Base-by-base conservation (phyloP, 805 yeast genomes). In the Kluyveromyces wickerhamii region DNA sequence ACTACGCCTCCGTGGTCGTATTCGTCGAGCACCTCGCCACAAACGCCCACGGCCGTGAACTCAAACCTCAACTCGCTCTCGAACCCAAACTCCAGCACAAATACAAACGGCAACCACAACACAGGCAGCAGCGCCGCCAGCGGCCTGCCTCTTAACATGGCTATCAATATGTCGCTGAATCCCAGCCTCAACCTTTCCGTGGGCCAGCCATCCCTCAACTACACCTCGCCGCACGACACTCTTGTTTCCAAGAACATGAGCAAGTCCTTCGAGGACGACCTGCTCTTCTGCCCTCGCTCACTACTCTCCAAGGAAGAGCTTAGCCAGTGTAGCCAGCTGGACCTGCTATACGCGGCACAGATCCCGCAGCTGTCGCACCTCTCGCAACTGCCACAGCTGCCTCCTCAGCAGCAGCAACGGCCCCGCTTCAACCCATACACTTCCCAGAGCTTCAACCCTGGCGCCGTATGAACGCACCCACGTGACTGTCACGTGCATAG, bases 351-450 rank as follows among this genome's bases (percentile, higher is more conserved):
- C 25, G 22, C 13, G n/a, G 12, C 11, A 9, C 26, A 12, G 18
- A 16, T 15, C 10, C 28, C 37, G 35, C 4, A 12, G 19, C 21
- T 32, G 12, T 32, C 21, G 12, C 35, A 39, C 10, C 17, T 14
- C 7, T 27, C 38, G 34, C 3, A 12, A 21, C 26, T 32, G 12
- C 37, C 27, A n/a, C 35, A 38, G 18, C 35, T 36, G 20, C 35
- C 28, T 14, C 36, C 22, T 21, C 29, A 28, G n/a, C 39, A 35
- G 21, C 43, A 41, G 9, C 49, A 55, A 13, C 49, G 58, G 40
- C 70, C 68, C 48, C 75, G 69, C 52, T 78, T 77, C 59, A 77
- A 78, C 51, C 84, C 85, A 4, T 77, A 77, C 51, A 76, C 82
- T 3, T 76, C 83, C 2, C 60, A 72, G 29, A 68, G 76, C 16